Conservation (phyloP, 2,329 filamentous ascomycete genomes). For the Aschersonia sp. region DNA sequence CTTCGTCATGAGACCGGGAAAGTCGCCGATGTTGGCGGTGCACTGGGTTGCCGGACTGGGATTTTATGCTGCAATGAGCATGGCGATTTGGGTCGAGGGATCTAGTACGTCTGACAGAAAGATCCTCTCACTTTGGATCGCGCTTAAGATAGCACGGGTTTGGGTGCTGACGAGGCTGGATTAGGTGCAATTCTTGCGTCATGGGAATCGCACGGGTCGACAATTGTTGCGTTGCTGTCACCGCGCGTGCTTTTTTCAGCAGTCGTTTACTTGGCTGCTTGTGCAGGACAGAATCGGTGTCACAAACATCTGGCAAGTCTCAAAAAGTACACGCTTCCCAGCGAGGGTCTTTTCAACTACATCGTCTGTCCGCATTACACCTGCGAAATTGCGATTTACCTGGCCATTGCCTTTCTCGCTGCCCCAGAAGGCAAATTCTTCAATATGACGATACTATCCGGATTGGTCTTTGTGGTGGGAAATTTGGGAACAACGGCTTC, state of each 20-base stretch:
- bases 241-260: slow-evolving; percentile 27
- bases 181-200: slow-evolving; percentile 18
- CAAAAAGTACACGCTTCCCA: slow-evolving; percentile 71
- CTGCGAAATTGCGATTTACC: slow-evolving; percentile 73
- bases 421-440: slow-evolving; percentile 51
- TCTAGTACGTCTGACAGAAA: slow-evolving; percentile 32
- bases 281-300: slow-evolving; percentile 58
- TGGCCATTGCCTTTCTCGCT: slow-evolving; percentile 58
- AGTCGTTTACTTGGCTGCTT: slow-evolving; percentile 54
- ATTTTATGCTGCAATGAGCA: slow-evolving; percentile 61
- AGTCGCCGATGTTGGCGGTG: slow-evolving; percentile 69
- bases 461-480: slow-evolving; percentile 55
- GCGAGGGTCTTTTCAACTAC: slow-evolving; percentile 53
- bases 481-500: slow-evolving; percentile 75
- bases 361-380: slow-evolving; percentile 84
- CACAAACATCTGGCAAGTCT: slow-evolving; percentile 56
- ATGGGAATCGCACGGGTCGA: slow-evolving; percentile 11
- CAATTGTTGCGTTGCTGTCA: slow-evolving; percentile 8
- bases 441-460: slow-evolving; percentile 62
- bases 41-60: slow-evolving; percentile 68
- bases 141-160: no score
- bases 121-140: slow-evolving; percentile 9
- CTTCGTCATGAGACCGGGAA: slow-evolving; percentile 42
- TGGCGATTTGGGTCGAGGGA: slow-evolving; percentile 77
- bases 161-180: not conserved